Evolutionary conservation across 1,284 basidiomycete species (phyloP), one percentile per base, ranked within the genome.

Genomic region (Wallemia ichthyophaga): DNA sequence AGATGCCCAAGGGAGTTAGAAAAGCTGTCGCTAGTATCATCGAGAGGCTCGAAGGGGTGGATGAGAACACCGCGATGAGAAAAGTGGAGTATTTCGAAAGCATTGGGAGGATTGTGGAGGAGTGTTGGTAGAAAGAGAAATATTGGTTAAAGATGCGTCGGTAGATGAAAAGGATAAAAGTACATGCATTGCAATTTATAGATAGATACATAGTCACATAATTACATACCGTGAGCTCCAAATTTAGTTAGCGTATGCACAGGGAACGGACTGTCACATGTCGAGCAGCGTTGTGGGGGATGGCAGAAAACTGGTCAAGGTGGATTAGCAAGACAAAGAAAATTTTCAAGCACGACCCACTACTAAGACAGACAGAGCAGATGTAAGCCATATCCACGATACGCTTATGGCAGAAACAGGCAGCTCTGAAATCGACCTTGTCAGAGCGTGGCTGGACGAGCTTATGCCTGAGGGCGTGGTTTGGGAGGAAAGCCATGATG

Each of bases 381-480:
- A 99, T 89, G 66, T 92, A 99, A 32, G 91, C 94, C 59, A 98
- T 79, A 66, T 98, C 92, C 33, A 98, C 80, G 56, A 95, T 92
- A 59, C 82, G 81, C 67, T 95, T 89, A 71, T 98, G 94, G 70
- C 94, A 99, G 73, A 99, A 98, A 69, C 94, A 98, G 3, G 91
- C 91, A 0, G 94, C 94, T 26, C 94, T 77, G 68, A 98, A 92
- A 68, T 98, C 94, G 61, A 96, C 83, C 64, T 82, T 83, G 67
- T 96, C 91, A 69, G 92, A 85, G 1, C 83, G 87, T 0, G 94
- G 92, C 27, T 86, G 79, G 1, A 83, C 79, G 57, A 98, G 74
- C 24, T 80, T 73, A 61, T 78, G 77, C 24, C 89, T 80, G 59
- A 92, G 77, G 1, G 80, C 74, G 1, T 82, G 81, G 11, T 86